Evolutionary conservation across 106 monocot species (phyloP), one percentile per base, ranked within the genome.

Genomic region (Cymbidium sinense): DNA sequence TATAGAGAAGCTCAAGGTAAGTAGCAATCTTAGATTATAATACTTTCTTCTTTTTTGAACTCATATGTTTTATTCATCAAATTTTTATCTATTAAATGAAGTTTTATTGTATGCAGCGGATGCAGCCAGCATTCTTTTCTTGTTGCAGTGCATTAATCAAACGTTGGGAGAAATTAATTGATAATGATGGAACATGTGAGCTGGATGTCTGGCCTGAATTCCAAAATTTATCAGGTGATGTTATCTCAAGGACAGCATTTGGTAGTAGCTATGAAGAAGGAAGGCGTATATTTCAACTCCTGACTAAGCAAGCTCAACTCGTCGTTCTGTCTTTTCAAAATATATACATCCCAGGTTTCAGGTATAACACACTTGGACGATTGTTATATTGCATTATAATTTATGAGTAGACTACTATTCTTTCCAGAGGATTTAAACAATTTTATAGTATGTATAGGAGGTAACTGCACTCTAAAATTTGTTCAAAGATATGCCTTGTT

Each of bases 1-100:
- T 74, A 25, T 83, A 7, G 92, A 92, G 64, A 95, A 90, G 70
- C 65, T 95, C 11, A 92, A 90, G 91, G 95, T 95, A 86, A 41
- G 18, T 33, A 61, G 1, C 4, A n/a, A 58, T n/a, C 25, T 1
- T 67, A 23, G 12, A 15, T 4, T 23, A 67, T 33, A 19, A 39
- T 6, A 1, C 15, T 21, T 36, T 20, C 13, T 47, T 2, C 13
- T 47, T 11, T 15, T 47, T 2, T 2, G 13, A 61, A 5, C 6
- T 61, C 25, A 10, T 61, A 9, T 25, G 10, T 61, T 27, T 27
- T 61, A 9, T 9, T 61, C n/a, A n/a, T 61, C 27, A 61, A 5
- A 15, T 61, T 27, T 23, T 61, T 15, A 61, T 61, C 61, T 27
- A 8, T 0, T n/a, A 27, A n/a, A 61, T 61, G 25, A 19, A 39